Evolutionary conservation across 768 basidiomycete species (phyloP).

Genomic region (Mycena rosella): DNA sequence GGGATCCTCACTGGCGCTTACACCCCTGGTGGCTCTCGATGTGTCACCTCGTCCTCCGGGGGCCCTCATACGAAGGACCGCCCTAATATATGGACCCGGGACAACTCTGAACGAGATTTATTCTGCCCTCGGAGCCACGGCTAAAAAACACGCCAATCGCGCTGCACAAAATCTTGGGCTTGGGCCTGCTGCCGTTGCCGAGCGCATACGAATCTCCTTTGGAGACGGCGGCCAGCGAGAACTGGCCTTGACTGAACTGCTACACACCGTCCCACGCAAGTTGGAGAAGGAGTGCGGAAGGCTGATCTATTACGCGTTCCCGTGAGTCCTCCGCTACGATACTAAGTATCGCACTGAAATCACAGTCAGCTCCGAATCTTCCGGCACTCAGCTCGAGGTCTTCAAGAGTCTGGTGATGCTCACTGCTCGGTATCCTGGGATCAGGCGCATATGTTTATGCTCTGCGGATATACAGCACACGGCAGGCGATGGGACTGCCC

Average conservation of each 20-base stretch:
- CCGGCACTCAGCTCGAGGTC: slow-evolving; percentile 2
- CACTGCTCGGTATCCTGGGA: slow-evolving; percentile 9
- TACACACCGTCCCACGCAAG: not conserved
- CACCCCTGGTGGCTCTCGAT: not conserved
- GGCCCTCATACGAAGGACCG: not conserved
- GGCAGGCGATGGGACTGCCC: not conserved
- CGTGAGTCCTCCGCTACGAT: not conserved
- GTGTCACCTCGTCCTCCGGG: not conserved
- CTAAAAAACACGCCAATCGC: slow-evolving; percentile 14
- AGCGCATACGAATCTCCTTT: not conserved
- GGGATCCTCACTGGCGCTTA: too few relatives aligned
- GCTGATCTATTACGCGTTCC: slow-evolving; percentile 14
- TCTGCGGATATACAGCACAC: not conserved
- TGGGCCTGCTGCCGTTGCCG: slow-evolving; percentile 1
- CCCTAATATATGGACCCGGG: not conserved
- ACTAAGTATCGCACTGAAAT: not conserved
- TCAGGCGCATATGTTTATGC: not conserved
- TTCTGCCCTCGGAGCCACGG: not conserved
- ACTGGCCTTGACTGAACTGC: not conserved
- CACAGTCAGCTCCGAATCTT: not conserved
- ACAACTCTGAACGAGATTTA: slow-evolving; percentile 3
- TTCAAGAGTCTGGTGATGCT: slow-evolving; percentile 17
- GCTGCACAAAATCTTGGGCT: slow-evolving; percentile 9
- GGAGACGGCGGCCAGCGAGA: slow-evolving; percentile 5
- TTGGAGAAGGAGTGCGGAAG: slow-evolving; percentile 15